phyloP scores from a whole-genome alignment of 345 rosid species.

The Mallotus nudiflorus region DNA sequence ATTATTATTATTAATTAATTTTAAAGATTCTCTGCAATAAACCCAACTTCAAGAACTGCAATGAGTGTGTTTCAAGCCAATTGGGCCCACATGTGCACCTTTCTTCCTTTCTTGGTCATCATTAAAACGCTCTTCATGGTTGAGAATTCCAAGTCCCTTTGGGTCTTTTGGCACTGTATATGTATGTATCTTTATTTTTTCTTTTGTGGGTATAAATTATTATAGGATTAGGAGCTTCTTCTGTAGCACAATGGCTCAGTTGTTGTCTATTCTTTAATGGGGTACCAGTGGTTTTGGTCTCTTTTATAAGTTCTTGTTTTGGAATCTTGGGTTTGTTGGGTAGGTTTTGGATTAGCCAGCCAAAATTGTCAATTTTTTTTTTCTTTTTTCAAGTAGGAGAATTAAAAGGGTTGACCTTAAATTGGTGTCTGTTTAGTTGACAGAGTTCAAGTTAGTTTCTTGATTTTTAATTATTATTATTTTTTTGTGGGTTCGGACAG shows the following conservation, averaged over 20 bases:
- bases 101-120: not conserved
- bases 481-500: conserved; percentile 17
- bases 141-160: conserved; percentile 24
- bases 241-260: not conserved
- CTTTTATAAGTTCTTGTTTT: conserved; percentile 18
- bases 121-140: not conserved
- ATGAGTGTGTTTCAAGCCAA: conserved; percentile 63
- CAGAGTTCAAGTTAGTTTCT: conserved; percentile 9
- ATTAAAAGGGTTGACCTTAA: conserved; percentile 46
- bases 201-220: conserved; percentile 25
- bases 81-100: conserved; percentile 56
- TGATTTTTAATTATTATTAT: conserved; percentile 11
- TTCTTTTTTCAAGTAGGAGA: conserved; percentile 6
- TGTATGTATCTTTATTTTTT: conserved; percentile 14
- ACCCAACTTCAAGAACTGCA: conserved; percentile 36
- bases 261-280: conserved; percentile 33
- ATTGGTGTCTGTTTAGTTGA: conserved; percentile 12
- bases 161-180: conserved; percentile 25
- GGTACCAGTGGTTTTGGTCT: conserved; percentile 30
- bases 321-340: conserved; percentile 33
- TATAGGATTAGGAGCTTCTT: not conserved
- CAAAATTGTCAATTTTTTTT: not conserved
- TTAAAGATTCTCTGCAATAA: not conserved
- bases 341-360: conserved; percentile 25
- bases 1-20: not conserved